phyloP scores from a whole-genome alignment of 805 yeast genomes.

The Kuraishia piskuri region DNA sequence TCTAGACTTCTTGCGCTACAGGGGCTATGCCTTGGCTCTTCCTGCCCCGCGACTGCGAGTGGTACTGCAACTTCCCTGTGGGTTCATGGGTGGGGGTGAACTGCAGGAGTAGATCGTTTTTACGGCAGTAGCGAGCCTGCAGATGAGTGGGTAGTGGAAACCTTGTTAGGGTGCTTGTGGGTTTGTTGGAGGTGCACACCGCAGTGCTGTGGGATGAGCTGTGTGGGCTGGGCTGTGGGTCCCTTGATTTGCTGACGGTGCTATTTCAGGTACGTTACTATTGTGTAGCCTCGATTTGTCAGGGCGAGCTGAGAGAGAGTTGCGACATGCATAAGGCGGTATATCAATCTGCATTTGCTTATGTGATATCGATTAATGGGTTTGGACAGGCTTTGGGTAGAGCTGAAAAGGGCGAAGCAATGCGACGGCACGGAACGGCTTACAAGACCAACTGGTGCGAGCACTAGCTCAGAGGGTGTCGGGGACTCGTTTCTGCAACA shows the following conservation, averaged over 20 bases:
- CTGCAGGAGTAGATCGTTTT: neutral
- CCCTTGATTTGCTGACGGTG: too few species aligned
- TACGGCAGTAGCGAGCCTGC: neutral
- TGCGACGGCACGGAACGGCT: too few species aligned
- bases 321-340: neutral
- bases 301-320: neutral
- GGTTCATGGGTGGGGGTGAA: neutral
- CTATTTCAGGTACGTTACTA: too few species aligned
- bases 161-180: too few species aligned
- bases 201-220: too few species aligned
- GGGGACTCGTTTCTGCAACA: too few species aligned
- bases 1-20: neutral
- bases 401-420: neutral
- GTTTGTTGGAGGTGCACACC: neutral
- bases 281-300: neutral
- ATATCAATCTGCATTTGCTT: too few species aligned
- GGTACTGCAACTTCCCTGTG: neutral
- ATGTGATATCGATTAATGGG: neutral
- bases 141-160: neutral
- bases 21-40: neutral
- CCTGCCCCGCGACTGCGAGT: neutral
- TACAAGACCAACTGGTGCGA: too few species aligned
- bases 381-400: neutral
- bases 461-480: too few species aligned
- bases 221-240: too few species aligned